A percentile compares a stretch with the other conserved stretches of the same genome.
phyloP scores from a whole-genome alignment of 2,329 filamentous ascomycete species.

The Penicillium sp. region DNA sequence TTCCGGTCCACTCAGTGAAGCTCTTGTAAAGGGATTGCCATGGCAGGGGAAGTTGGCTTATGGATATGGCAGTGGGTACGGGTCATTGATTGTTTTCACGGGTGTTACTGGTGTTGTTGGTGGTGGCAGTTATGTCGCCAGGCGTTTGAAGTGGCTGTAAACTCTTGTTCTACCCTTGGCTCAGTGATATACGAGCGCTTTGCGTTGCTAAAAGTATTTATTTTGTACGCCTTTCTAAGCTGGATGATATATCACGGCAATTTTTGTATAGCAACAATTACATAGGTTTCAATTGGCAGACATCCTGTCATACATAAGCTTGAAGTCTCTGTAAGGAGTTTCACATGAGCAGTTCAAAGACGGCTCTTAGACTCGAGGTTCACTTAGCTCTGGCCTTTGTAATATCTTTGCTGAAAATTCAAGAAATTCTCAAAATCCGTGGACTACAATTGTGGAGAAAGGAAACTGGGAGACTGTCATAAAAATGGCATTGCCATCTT shows the following conservation, averaged over 20 bases:
- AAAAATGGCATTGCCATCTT: too few relatives aligned
- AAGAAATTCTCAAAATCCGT: too few relatives aligned
- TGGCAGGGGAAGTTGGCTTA: background rate
- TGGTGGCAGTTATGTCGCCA: constrained; percentile 1
- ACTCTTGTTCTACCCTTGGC: background rate
- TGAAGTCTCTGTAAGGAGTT: accelerated
- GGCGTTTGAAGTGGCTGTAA: background rate
- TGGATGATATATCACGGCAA: background rate
- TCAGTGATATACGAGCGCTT: background rate
- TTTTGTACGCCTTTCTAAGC: background rate
- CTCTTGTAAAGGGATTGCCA: constrained; percentile 14
- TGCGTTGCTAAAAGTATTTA: background rate
- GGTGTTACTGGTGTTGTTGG: background rate
- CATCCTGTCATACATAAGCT: background rate
- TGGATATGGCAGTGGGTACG: constrained; percentile 6
- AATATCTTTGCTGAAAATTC: too few relatives aligned
- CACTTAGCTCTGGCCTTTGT: too few relatives aligned
- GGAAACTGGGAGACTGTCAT: too few relatives aligned
- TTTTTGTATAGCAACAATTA: background rate
- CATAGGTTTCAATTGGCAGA: background rate
- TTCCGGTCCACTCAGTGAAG: constrained; percentile 51
- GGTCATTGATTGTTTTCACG: background rate
- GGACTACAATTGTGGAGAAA: too few relatives aligned
- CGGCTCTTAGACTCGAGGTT: too few relatives aligned
- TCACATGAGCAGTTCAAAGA: background rate